phyloP scores from a whole-genome alignment of 1,139 yeast species.

The Magnusiomyces sp. region DNA sequence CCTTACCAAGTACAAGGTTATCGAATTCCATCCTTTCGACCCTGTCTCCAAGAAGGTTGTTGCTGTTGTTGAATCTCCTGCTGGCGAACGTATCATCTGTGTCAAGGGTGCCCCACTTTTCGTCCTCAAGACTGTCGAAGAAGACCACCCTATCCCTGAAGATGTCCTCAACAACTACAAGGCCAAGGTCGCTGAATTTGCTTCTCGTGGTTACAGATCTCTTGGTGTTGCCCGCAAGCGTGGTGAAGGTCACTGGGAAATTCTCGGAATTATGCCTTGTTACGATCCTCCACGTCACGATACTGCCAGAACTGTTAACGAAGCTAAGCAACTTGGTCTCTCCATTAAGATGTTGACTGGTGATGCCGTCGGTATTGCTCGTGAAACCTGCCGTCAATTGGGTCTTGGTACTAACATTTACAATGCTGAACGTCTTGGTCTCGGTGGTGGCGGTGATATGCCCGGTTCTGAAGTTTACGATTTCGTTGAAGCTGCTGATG shows the following conservation, averaged over 20 bases:
- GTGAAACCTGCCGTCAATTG: conserved; percentile 63
- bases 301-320: conserved; percentile 59
- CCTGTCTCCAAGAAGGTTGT: conserved; percentile 67
- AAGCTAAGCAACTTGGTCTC: conserved; percentile 58
- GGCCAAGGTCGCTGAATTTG: conserved; percentile 64
- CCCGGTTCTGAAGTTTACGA: conserved; percentile 68
- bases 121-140: conserved; percentile 62
- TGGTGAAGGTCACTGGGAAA: conserved; percentile 67
- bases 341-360: conserved; percentile 67
- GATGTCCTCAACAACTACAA: conserved; percentile 56
- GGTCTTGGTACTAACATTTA: conserved; percentile 65
- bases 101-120: conserved; percentile 68
- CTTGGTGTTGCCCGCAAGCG: conserved; percentile 68
- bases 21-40: conserved; percentile 64
- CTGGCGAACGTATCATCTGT: conserved; percentile 58
- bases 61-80: conserved; percentile 60
- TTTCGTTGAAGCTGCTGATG: conserved; percentile 72
- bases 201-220: conserved; percentile 67
- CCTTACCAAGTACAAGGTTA: conserved; percentile 55
- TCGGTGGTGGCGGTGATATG: conserved; percentile 68
- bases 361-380: conserved; percentile 70
- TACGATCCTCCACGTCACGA: conserved; percentile 71
- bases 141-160: conserved; percentile 59
- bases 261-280: conserved; percentile 66
- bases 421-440: conserved; percentile 64